Evolutionary conservation across 2,329 filamentous ascomycete species (phyloP).

Genomic region (Microascus cirrosus): DNA sequence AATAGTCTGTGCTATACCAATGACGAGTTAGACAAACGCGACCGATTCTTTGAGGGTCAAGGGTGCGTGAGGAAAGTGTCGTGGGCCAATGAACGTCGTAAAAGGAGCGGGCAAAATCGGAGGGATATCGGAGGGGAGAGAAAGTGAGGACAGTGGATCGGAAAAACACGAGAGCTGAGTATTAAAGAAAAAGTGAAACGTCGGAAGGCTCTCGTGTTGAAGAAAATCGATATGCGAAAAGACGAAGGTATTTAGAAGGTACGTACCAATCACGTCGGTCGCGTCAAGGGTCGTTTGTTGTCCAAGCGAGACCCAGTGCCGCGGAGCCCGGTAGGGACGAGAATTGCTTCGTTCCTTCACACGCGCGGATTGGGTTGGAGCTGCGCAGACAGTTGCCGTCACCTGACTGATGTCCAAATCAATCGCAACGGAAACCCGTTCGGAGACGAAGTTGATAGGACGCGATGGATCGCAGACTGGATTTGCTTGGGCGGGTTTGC

Average conservation of each 20-base stretch:
- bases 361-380: background rate
- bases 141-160: background rate
- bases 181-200: background rate
- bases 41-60: background rate
- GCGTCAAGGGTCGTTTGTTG: slow-evolving; percentile 1
- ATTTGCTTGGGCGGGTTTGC: slow-evolving; percentile 2
- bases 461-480: background rate
- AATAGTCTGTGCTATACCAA: background rate
- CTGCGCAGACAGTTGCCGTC: slow-evolving; percentile 6
- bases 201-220: background rate
- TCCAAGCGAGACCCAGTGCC: background rate
- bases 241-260: background rate
- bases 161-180: background rate
- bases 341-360: background rate
- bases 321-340: background rate
- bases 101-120: background rate
- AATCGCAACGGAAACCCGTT: background rate
- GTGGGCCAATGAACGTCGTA: background rate
- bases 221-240: background rate
- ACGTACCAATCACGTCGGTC: slow-evolving; percentile 5
- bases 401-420: background rate
- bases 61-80: background rate
- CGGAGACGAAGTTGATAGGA: slow-evolving; percentile 1
- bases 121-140: background rate
- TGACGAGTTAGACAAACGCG: background rate